Evolutionary conservation across 805 yeast species (phyloP), one percentile per base, ranked within the genome.

Genomic region (Wickerhamiella spandovensis): DNA sequence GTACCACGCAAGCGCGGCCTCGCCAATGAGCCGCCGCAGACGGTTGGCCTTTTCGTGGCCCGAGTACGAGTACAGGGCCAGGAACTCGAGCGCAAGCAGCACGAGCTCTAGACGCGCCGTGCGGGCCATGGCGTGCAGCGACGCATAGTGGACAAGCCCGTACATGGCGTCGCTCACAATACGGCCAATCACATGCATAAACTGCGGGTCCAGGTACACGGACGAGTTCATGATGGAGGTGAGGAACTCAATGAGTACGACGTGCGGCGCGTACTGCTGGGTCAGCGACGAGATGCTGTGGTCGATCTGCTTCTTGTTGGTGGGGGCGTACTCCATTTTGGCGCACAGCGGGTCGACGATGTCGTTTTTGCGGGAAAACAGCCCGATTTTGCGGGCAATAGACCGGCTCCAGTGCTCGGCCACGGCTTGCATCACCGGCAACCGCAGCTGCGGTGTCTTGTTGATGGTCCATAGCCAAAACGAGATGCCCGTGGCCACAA

Each of bases 271-370:
- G 51, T 77, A 66, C 5, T 71, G 63, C 48, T 72, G 67, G 4
- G 74, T 71, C 1, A 81, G 78, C 2, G 63, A 55, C 1, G 66
- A 64, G 0, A 86, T 79, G 32, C 69, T 66, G 53, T 74, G 77
- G 49, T 76, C 75, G 7, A 81, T 72, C 6, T 70, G 72, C 44
- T 71, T 70, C 56, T 78, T 81, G 65, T 83, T 81, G 44, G 94
- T 80, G 10, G 98, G 97, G 1, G 88, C 69, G 59, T 92, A 92
- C 55, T 85, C 92, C 98, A 92, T 92, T 48, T 72, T 73, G 55
- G 76, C 67, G 63, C 72, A 81, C 50, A 81, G 84, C 22, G 90
- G 81, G 50, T 72, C 68, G 0, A 58, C 60, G 6, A 77, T 62
- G 62, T 88, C 95, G 55, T 67, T 67, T 5, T 65, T 58, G 4